Evolutionary conservation across 352 stramenopile genomes (phyloP).

Genomic region (Discostella stelligera): DNA sequence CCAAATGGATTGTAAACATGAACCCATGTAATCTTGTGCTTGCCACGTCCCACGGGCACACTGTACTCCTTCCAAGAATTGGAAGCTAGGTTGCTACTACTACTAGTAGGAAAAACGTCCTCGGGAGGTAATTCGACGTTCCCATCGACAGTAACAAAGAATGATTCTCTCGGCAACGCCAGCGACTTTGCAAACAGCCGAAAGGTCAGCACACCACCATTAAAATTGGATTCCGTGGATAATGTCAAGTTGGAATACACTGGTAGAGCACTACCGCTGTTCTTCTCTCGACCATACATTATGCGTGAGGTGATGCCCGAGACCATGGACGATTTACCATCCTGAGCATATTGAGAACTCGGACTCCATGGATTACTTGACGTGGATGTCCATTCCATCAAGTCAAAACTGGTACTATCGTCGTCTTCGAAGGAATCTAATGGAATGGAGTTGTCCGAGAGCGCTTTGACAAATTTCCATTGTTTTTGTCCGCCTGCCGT

Average conservation of each 20-base stretch:
- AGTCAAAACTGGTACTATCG: neutral
- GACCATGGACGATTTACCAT: constrained; percentile 12
- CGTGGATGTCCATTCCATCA: neutral
- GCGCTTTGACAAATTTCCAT: neutral
- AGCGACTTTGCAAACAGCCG: constrained; percentile 15
- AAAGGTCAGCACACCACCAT: constrained; percentile 32
- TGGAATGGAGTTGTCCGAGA: neutral
- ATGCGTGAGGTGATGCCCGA: constrained; percentile 7
- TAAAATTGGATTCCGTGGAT: constrained; percentile 15
- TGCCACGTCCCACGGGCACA: constrained; percentile 15
- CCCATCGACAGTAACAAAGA: constrained; percentile 41
- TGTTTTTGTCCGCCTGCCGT: too few relatives aligned
- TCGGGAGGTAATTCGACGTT: constrained; percentile 6
- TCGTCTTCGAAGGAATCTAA: constrained; percentile 5
- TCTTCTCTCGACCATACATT: neutral
- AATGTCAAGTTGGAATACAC: constrained; percentile 41
- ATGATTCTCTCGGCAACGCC: constrained; percentile 29
- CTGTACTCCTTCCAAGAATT: constrained; percentile 51
- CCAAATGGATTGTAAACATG: constrained; percentile 47
- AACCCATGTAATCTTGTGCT: constrained; percentile 21
- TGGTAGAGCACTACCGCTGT: neutral
- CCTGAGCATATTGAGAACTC: neutral
- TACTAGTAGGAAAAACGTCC: neutral
- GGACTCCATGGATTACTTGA: constrained; percentile 1
- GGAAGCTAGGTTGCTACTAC: neutral